These are phyloP conservation scores for Coemansia sp. DNA, from an alignment of 192 early-diverging fungal species.

Conservation along the genomic window DNA sequence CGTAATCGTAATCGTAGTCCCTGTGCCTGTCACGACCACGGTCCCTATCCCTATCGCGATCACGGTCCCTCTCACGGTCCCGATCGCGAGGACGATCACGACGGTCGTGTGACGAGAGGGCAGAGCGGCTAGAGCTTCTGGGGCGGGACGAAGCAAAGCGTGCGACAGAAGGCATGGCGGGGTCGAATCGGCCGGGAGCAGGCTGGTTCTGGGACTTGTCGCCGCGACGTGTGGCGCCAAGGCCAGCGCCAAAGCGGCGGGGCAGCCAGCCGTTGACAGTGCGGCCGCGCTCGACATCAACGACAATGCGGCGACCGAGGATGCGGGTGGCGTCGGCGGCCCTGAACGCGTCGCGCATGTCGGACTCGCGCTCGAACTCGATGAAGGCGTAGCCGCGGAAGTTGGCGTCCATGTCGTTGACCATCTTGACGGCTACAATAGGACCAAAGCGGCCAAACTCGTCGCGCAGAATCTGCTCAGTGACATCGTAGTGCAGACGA, in stretches of 20 bases:
- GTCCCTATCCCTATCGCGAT: no score
- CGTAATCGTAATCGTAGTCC: conserved; percentile 2
- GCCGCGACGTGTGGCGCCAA: conserved; percentile 46
- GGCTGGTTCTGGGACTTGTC: conserved; percentile 38
- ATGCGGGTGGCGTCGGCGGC: conserved; percentile 88
- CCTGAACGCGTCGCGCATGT: conserved; percentile 62
- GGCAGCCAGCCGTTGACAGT: conserved; percentile 96
- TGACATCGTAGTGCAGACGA: conserved; percentile 58
- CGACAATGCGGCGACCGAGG: conserved; percentile 77
- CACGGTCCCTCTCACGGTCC: conserved; percentile 13
- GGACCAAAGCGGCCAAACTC: conserved; percentile 82
- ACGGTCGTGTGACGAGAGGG: background rate
- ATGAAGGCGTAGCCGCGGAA: conserved; percentile 94
- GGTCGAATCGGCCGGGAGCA: conserved; percentile 41
- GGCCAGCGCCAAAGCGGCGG: conserved; percentile 44
- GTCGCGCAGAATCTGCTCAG: conserved; percentile 61
- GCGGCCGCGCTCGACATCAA: conserved; percentile 94
- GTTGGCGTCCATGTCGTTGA: conserved; percentile 65
- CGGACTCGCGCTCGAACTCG: conserved; percentile 87
- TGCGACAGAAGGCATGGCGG: no score
- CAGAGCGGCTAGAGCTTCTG: no score
- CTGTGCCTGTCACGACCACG: conserved; percentile 3
- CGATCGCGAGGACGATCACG: conserved; percentile 16
- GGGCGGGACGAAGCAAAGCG: no score
- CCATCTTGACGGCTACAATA: conserved; percentile 64